Evolutionary conservation across 2,329 filamentous ascomycete species (phyloP).

Genomic region (Nemania bipapillata): DNA sequence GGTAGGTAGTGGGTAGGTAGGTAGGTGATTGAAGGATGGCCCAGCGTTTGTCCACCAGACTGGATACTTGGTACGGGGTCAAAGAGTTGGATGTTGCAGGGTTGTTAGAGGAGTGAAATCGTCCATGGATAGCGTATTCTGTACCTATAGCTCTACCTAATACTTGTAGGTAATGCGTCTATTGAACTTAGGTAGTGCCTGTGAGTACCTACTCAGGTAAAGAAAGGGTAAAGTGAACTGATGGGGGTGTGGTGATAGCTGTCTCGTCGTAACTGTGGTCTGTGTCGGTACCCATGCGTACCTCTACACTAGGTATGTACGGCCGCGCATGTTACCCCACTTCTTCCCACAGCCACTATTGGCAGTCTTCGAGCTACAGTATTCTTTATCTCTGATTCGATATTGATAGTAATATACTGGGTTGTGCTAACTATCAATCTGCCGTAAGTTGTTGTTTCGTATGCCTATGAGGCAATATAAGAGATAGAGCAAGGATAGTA

Average conservation of each 20-base stretch:
- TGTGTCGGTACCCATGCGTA: not conserved
- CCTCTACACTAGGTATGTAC: not conserved
- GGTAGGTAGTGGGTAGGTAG: not conserved
- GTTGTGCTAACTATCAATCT: not conserved
- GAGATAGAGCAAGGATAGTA: not conserved
- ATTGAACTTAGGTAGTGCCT: not conserved
- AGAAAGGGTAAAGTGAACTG: constrained; percentile 13
- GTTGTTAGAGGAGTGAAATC: constrained; percentile 19
- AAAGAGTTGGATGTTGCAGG: constrained; percentile 35
- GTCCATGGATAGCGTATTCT: not conserved
- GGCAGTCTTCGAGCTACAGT: not conserved
- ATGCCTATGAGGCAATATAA: not conserved
- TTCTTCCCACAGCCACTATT: constrained; percentile 15
- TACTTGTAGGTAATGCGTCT: not conserved
- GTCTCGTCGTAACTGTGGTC: constrained; percentile 13
- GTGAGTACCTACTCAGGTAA: too few relatives aligned
- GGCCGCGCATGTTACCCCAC: constrained; percentile 19
- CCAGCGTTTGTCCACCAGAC: constrained; percentile 19
- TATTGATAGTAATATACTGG: not conserved
- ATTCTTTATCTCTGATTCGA: not conserved
- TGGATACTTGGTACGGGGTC: constrained; percentile 27
- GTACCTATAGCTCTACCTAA: constrained; percentile 8
- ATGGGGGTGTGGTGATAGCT: not conserved
- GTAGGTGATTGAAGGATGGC: constrained; percentile 30
- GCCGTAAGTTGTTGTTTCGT: not conserved